Base-by-base conservation (phyloP, 1,139 yeast species). In the Debaryomyces subglobosus region DNA sequence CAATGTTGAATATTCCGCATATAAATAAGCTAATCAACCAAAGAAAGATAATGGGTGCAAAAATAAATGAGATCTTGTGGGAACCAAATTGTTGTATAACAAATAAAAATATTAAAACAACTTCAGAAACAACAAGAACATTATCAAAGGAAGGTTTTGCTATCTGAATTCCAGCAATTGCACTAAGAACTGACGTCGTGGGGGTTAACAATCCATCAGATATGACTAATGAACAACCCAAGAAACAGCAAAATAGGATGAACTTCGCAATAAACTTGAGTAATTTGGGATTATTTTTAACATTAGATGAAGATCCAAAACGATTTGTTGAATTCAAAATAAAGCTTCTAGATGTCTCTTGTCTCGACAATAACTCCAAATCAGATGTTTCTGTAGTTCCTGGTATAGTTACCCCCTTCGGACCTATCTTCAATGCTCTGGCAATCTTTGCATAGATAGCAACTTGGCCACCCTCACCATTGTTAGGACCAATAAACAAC, bases 131-230 rank as follows among this genome's bases (percentile, higher is more conserved):
- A 1, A 76, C 76, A 54, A 77, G 62, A n/a, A 79, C 78, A 25
- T 51, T 50, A 35, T 51, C 45, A 53, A 77, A 73, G 12, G 64
- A 58, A 2, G 79, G 78, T 25, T 66, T 64, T 4, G 82, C 80
- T 13, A 78, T 70, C 44, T 75, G 73, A 38, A 81, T 74, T 39
- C 81, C 82, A 2, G 72, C 72, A 34, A 77, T 59, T 1, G 85
- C 83, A 52, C 81, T 75, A 48, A 82, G 68, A 1, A 82, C 83
- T 1, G 86, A 81, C 3, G 85, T 80, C 1, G 86, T 81, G 24
- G 87, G 86, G 3, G 86, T 82, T 52, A 82, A 68, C 49, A 82
- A 64, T 5, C 86, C 86, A 62, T 82, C 86, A 3, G 84, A 76
- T 42, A 82, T 67, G 18, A 82, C 82, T 56, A 82, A 66, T 0